Conservation (phyloP, 108 stramenopile genomes). For the Cyclotella atomus region DNA sequence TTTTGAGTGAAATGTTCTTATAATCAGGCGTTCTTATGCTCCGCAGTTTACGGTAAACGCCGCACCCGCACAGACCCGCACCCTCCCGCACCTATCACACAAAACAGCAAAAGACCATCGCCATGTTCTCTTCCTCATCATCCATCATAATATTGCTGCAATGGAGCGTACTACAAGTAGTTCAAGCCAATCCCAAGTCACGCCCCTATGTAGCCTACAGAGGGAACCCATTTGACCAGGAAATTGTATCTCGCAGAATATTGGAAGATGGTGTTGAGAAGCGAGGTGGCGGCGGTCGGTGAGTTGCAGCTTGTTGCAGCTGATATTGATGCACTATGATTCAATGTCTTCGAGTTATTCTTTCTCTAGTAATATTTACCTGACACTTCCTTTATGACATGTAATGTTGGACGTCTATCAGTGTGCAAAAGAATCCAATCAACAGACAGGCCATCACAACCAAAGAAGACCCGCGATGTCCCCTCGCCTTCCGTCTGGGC, state of each 20-base stretch:
- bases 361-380: not conserved
- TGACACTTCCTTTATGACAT: not conserved
- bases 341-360: not conserved
- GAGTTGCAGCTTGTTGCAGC: not conserved
- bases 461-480: constrained; percentile 55
- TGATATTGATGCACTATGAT: not conserved
- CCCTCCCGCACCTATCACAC: too few relatives aligned
- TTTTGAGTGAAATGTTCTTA: too few relatives aligned
- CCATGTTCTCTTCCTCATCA: too few relatives aligned
- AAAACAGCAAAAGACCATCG: too few relatives aligned
- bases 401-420: too few relatives aligned
- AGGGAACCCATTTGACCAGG: constrained; percentile 75
- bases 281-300: constrained; percentile 9
- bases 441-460: not conserved
- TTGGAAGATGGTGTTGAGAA: constrained; percentile 44
- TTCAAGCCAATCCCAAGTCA: constrained; percentile 62
- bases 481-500: constrained; percentile 73
- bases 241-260: constrained; percentile 20
- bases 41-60: too few relatives aligned
- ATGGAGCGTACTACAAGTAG: not conserved
- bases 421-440: constrained; percentile 8
- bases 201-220: constrained; percentile 83
- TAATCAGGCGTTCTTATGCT: too few relatives aligned
- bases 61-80: too few relatives aligned
- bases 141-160: not conserved